A percentile compares a stretch with the other conserved stretches of the same genome.
phyloP scores from a whole-genome alignment of 2,329 filamentous ascomycete genomes.

The Pestalotiopsis sp. region DNA sequence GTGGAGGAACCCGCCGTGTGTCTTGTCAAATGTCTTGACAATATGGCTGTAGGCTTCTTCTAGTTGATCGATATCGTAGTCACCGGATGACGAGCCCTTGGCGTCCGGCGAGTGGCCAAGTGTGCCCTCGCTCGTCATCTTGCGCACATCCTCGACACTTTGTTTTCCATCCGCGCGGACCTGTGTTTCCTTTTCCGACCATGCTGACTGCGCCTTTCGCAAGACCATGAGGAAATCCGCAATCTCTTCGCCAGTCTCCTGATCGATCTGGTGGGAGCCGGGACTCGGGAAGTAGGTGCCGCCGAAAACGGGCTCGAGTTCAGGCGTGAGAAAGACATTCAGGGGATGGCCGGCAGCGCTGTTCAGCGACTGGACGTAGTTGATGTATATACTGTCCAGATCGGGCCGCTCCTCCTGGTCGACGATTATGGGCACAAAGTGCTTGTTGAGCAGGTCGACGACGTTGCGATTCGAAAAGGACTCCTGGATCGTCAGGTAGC shows the following conservation, averaged over 20 bases:
- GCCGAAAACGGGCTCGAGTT: constrained; percentile 91
- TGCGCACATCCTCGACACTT: constrained; percentile 77
- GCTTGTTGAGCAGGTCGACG: constrained; percentile 79
- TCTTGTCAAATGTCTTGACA: constrained; percentile 75
- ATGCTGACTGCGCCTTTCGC: constrained; percentile 73
- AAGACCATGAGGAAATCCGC: constrained; percentile 84
- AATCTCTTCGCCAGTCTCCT: constrained; percentile 56
- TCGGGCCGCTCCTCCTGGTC: constrained; percentile 94
- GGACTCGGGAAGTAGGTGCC: constrained; percentile 95
- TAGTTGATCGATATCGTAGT: constrained; percentile 82
- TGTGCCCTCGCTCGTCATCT: constrained; percentile 88
- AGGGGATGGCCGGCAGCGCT: constrained; percentile 91
- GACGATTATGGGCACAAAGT: constrained; percentile 89
- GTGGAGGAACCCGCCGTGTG: constrained; percentile 77
- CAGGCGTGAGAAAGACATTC: constrained; percentile 94
- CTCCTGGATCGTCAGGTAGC: constrained; percentile 90
- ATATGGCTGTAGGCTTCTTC: constrained; percentile 89
- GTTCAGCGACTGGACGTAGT: constrained; percentile 93
- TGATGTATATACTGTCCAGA: constrained; percentile 96
- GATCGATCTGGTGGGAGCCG: constrained; percentile 51
- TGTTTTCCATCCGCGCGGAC: constrained; percentile 84
- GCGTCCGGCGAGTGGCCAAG: constrained; percentile 44
- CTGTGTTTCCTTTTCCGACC: constrained; percentile 81
- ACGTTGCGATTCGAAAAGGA: constrained; percentile 85
- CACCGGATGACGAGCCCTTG: constrained; percentile 16